Base-by-base conservation (phyloP, 2,329 filamentous ascomycete genomes). In the Graphium sp. region DNA sequence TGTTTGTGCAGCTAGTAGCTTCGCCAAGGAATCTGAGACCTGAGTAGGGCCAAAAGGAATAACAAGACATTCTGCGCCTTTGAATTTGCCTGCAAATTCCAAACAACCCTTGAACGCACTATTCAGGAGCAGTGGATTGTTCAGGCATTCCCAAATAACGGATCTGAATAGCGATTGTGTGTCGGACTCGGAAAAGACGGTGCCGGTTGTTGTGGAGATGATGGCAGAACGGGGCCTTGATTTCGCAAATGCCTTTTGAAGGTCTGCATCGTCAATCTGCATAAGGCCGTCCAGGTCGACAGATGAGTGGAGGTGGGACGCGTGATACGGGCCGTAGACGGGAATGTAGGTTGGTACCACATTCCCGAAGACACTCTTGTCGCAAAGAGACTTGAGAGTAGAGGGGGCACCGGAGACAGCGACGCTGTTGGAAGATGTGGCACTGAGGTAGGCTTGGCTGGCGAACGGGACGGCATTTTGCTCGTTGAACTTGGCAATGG, bases 241-340 rank as follows among this genome's bases (percentile, higher is more conserved):
- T 23, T 47, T 46, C 28, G 47, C 48, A 8, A 66, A 43, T 10
- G 50, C 49, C 22, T 53, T 47, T 18, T 40, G 40, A 7, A 60
- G 44, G 14, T 41, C 41, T 6, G 50, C 39, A 13, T 59, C 51
- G 22, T 56, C 48, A 18, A 66, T 47, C 11, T 48, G 46, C 18
- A 69, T 44, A 16, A 68, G 54, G 33, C 46, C 48, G 25, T 55
- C 51, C 13, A 66, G 44, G 32, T 66, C 53, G 12, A 41, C 45
- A 11, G 41, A 37, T 1, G 48, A 48, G 39, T 68, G 57, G n/a
- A 70, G 48, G 41, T 69, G 63, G 3, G 56, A 35, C 21, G 66
- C 62, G 39, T 72, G 66, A 39, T 68, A 71, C 6, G 66, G 66
- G 0, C 60, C 66, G 35, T 63, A 60, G 16, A 71, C 56, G 0